phyloP scores from a whole-genome alignment of 257 asterid species.

The Echium plantagineum region DNA sequence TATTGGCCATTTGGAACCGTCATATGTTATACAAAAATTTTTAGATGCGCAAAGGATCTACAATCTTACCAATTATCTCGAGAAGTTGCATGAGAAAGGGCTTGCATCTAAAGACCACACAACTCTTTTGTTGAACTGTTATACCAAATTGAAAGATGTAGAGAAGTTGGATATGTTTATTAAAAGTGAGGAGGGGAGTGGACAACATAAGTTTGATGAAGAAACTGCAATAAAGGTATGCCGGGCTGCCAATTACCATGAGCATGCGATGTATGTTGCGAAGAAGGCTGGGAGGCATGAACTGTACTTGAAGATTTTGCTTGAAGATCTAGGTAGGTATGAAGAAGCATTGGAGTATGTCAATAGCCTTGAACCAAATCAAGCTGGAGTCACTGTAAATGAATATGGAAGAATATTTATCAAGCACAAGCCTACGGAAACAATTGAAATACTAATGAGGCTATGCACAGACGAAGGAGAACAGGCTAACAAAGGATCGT shows the following conservation, averaged over 20 bases:
- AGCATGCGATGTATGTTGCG: conserved; percentile 98
- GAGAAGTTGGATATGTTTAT: conserved; percentile 77
- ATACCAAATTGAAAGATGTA: conserved; percentile 91
- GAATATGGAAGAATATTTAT: conserved; percentile 90
- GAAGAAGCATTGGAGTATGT: conserved; percentile 89
- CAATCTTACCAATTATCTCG: conserved; percentile 88
- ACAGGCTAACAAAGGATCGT: conserved; percentile 32
- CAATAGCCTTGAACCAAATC: conserved; percentile 83
- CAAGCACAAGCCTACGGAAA: conserved; percentile 83
- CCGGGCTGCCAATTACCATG: conserved; percentile 93
- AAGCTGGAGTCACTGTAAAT: conserved; percentile 87
- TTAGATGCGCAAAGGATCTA: conserved; percentile 93
- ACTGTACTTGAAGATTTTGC: conserved; percentile 86
- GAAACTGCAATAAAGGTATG: conserved; percentile 97
- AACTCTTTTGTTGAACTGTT: conserved; percentile 85
- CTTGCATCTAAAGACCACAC: conserved; percentile 94
- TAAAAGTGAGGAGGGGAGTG: conserved; percentile 71
- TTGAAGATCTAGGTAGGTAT: conserved; percentile 84
- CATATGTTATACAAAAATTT: conserved; percentile 87
- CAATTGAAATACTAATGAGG: conserved; percentile 73
- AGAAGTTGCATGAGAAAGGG: conserved; percentile 90
- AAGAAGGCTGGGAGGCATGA: conserved; percentile 93
- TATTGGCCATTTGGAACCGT: conserved; percentile 93
- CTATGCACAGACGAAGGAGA: conserved; percentile 93
- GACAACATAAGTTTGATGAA: conserved; percentile 80